Base-by-base conservation (phyloP, 768 basidiomycete species). In the Phaeotremella skinneri region DNA sequence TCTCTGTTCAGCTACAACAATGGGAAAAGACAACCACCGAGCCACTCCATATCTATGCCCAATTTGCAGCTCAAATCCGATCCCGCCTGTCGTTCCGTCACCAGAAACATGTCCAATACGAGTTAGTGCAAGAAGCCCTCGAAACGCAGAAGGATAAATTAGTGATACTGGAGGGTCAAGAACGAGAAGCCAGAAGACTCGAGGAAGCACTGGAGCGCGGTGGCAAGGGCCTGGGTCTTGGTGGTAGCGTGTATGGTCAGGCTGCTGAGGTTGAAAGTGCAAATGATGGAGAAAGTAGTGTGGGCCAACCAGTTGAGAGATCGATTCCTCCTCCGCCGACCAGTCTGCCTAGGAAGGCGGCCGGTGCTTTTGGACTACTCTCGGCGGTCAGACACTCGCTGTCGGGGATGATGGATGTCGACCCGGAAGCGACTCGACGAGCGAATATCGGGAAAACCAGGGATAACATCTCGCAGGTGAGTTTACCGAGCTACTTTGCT, bases 401-500 rank as follows among this genome's bases (percentile, higher is more conserved):
- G 55, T 91, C 93, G 66, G 93, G 94, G 3, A 93, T 98, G 86
- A 97, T 99, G 87, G 96, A 99, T 67, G 89, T 89, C 17, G 96
- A 99, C 78, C 96, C 96, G 2, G 96, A 98, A 79, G 90, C 89
- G 17, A 93, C 94, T 4, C 81, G 96, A 60, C 82, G 96, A 63
- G 97, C 88, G 70, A 85, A 87, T 52, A 98, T 99, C 63, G 88
- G 88, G 61, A 97, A 96, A 80, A 92, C 91, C 3, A 84, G 90
- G 66, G 94, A 98, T 79, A 85, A 84, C 20, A 96, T 97, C 62
- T 90, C 91, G n/a, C 90, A 92, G 81, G 93, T 93, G 72, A 65
- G 80, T 74, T 3, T 23, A 16, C n/a, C n/a, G n/a, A n/a, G n/a
- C n/a, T 45, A 45, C 54, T n/a, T 37, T 50, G 23, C 48, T 17